Evolutionary conservation across 2,329 filamentous ascomycete species (phyloP).

Genomic region (Bipolaris gigantea): DNA sequence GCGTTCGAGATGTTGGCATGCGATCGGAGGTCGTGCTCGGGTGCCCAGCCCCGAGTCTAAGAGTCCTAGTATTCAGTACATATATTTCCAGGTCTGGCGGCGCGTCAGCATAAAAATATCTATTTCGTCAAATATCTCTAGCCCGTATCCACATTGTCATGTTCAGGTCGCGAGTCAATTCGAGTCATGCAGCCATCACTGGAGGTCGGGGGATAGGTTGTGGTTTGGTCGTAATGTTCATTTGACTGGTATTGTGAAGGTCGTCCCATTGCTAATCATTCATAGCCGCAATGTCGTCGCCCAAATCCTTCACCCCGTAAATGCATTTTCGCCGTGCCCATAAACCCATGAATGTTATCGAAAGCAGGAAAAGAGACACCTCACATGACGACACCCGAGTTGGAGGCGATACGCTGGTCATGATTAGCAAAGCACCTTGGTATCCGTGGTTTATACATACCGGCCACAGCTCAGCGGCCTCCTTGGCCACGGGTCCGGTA

Average conservation of each 20-base stretch:
- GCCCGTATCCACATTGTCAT: neutral
- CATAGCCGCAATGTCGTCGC: constrained; percentile 40
- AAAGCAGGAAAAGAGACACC: constrained; percentile 44
- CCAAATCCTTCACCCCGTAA: constrained; percentile 42
- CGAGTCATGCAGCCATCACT: constrained; percentile 8
- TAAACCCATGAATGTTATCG: constrained; percentile 45
- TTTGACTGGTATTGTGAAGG: constrained; percentile 41
- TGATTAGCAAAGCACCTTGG: constrained; percentile 34
- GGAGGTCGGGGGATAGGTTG: neutral
- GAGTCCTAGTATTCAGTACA: constrained; percentile 1
- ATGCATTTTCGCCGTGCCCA: constrained; percentile 47
- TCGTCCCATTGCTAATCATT: constrained; percentile 41
- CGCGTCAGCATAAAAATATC: neutral
- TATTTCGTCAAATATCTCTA: neutral
- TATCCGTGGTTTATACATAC: constrained; percentile 58
- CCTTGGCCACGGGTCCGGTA: constrained; percentile 98
- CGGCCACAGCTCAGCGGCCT: constrained; percentile 99
- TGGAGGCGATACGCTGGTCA: constrained; percentile 91
- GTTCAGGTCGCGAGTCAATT: neutral
- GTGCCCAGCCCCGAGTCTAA: constrained; percentile 7
- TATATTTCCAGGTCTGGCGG: neutral
- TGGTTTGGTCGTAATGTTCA: constrained; percentile 35
- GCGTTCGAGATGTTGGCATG: constrained; percentile 28
- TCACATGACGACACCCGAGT: constrained; percentile 99
- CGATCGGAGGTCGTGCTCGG: constrained; percentile 28